Base-by-base conservation (phyloP, 805 yeast species). In the Komagataella pseudopastoris region DNA sequence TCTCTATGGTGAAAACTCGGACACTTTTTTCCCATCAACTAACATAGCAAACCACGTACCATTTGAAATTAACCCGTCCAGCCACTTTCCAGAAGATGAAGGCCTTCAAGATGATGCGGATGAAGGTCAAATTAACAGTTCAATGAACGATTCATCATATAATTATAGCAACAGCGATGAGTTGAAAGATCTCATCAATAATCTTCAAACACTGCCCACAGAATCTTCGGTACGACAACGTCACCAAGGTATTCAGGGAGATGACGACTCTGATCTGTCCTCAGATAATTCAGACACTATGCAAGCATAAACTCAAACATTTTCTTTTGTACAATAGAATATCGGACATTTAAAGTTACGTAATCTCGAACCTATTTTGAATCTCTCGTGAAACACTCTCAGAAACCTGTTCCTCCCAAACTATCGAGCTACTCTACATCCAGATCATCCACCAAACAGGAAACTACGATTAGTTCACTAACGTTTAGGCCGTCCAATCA, bases 141-240 rank as follows among this genome's bases (percentile, higher is more conserved):
- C 39, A 30, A 10, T 30, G 39, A 12, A 30, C 14, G 39, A 30
- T 4, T 30, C n/a, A 3, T 30, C 39, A 3, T 30, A 30, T 14
- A 30, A 30, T 30, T 30, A 30, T 14, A 30, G 39, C n/a, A 30
- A 30, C 39, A 30, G 39, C 39, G 39, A 30, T 10, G 88, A 81
- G 44, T 89, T 88, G 23, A 86, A 85, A 60, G 75, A 76, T 58
- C 74, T 86, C 59, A 86, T 86, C 10, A 66, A 76, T 3, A 80
- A 77, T 58, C 71, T 86, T 63, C 69, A 86, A 55, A 81, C 83
- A 23, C 84, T 83, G 12, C 80, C 85, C 61, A 90, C 93, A 1
- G 70, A 71, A 30, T 8, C n/a, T 10, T 30, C 39, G 5, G 6
- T 30, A 30, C 39, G 39, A 8, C 39, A 30, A 14, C 39, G 39